Evolutionary conservation across 1,139 yeast genomes (phyloP), one percentile per base, ranked within the genome.

Genomic region (Saccharomyces hybrid): DNA sequence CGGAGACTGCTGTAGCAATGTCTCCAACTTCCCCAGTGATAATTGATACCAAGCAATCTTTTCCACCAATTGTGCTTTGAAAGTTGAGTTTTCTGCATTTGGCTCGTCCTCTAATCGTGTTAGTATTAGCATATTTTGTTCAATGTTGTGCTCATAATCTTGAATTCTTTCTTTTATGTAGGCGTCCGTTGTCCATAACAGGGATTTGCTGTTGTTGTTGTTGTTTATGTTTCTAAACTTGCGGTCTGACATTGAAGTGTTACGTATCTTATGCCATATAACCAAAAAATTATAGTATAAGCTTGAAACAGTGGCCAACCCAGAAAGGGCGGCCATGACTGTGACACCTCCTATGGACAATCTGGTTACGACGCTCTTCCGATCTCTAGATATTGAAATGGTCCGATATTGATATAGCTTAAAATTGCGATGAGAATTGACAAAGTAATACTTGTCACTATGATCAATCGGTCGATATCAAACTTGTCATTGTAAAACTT

Each of bases 301-400:
- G 0, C 89, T 83, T n/a, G 90, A 77, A 14, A 83, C 80, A 9
- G 90, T 83, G 1, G 93, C 93, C 48, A 87, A 74, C 0, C 95
- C 95, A 2, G 90, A 83, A 44, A 88, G 71, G 0, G 80, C 66
- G 0, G 91, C 89, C 77, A 86, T 83, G 44, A 84, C 72, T 0
- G 88, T 81, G 27, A 87, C 83, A 1, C 96, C 96, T 14, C 83
- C 76, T 51, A 87, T 77, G 2, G 88, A 83, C 3, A 87, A 72
- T 57, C 85, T 81, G 52, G 85, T n/a, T n/a, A n/a, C n/a, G n/a
- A n/a, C n/a, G n/a, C n/a, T n/a, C n/a, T n/a, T n/a, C n/a, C n/a
- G n/a, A n/a, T n/a, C n/a, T n/a, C n/a, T n/a, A n/a, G n/a, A n/a
- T n/a, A n/a, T 71, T 62, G 31, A 71, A 67, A 68, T 7, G 71